Conservation (phyloP, 495 filamentous ascomycete species). For the Platismatia glauca region DNA sequence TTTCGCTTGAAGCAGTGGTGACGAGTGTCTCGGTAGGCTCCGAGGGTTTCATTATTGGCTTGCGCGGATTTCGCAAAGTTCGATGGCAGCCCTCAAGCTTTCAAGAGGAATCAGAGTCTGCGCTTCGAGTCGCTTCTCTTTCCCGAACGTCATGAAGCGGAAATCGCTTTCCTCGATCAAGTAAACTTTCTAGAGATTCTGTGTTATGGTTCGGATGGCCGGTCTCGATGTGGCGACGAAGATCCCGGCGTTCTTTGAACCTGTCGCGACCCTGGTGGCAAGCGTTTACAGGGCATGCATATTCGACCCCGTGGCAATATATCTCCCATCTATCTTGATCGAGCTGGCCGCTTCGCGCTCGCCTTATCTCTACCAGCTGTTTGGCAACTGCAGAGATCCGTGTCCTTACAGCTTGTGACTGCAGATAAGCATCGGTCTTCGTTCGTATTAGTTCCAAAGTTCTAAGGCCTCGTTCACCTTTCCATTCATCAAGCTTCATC, state of each 20-base stretch:
- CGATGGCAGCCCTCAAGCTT: too few species aligned
- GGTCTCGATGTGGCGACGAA: conserved; percentile 3
- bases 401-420: neutral
- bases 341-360: neutral
- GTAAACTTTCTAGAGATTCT: too few species aligned
- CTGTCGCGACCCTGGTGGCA: neutral
- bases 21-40: too few species aligned
- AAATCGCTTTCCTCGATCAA: too few species aligned
- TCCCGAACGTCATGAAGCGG: too few species aligned
- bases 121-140: too few species aligned
- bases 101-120: too few species aligned
- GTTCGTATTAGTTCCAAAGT: conserved; percentile 5
- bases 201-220: neutral
- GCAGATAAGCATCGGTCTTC: conserved; percentile 9
- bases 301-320: conserved; percentile 12
- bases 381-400: neutral
- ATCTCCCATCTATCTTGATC: conserved; percentile 7
- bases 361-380: neutral
- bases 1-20: too few species aligned
- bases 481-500: conserved; percentile 20
- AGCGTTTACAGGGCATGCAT: neutral
- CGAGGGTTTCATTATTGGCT: too few species aligned
- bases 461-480: neutral
- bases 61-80: too few species aligned
- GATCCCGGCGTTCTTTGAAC: neutral